phyloP scores from a whole-genome alignment of 2,329 filamentous ascomycete genomes.

The Venturia pyrina region DNA sequence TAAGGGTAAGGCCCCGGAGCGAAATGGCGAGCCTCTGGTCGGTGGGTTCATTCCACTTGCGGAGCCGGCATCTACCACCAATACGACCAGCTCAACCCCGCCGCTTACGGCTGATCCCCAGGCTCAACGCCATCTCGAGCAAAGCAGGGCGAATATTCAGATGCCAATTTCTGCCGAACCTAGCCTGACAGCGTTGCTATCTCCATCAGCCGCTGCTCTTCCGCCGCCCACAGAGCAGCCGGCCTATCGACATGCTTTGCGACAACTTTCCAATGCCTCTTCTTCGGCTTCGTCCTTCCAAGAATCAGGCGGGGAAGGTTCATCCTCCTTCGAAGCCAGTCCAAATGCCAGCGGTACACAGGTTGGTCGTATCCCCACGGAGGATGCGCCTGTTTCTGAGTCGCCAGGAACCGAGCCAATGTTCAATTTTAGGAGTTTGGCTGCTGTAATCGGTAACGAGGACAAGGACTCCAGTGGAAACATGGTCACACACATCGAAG shows the following conservation, averaged over 20 bases:
- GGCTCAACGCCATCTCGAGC: conserved; percentile 31
- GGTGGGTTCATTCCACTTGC: conserved; percentile 30
- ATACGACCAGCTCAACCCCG: conserved; percentile 19
- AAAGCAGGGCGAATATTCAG: conserved; percentile 33
- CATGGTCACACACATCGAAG: not conserved
- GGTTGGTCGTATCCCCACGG: conserved; percentile 21
- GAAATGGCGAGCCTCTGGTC: conserved; percentile 24
- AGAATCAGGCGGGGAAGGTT: conserved; percentile 31
- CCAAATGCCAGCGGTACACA: conserved; percentile 48
- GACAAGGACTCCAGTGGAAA: conserved; percentile 13
- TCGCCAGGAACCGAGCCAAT: conserved; percentile 59
- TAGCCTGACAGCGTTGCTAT: not conserved
- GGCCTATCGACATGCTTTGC: conserved; percentile 56
- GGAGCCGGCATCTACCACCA: conserved; percentile 34
- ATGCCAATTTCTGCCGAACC: conserved; percentile 14
- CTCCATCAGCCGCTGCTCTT: not conserved
- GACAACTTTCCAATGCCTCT: conserved; percentile 79
- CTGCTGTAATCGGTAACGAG: conserved; percentile 55
- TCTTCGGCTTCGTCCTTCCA: conserved; percentile 69
- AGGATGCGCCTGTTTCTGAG: conserved; percentile 18
- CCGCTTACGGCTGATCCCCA: conserved; percentile 29
- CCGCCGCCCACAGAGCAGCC: conserved; percentile 27
- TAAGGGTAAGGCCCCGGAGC: conserved; percentile 39
- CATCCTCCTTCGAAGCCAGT: conserved; percentile 37
- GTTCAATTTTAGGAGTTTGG: conserved; percentile 85